Conservation (phyloP, 179 eudicot genomes). For the Carnegiea gigantea region DNA sequence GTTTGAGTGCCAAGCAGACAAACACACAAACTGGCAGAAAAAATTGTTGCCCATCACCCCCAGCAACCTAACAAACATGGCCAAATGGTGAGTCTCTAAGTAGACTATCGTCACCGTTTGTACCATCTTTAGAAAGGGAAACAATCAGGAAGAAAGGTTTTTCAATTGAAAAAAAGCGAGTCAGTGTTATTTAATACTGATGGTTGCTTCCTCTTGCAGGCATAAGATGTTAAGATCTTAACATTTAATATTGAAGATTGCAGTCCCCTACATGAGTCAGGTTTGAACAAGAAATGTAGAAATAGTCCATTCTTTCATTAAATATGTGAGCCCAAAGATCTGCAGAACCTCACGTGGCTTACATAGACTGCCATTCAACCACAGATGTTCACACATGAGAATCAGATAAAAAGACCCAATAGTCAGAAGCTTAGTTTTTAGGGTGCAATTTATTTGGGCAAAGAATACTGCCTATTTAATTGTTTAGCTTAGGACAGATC, state of each 20-base stretch:
- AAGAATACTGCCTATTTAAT: conserved; percentile 13
- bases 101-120: conserved; percentile 16
- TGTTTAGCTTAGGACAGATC: conserved; percentile 18
- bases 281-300: conserved; percentile 28
- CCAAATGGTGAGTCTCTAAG: conserved; percentile 16
- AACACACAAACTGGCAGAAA: conserved; percentile 24
- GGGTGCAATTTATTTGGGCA: conserved; percentile 6
- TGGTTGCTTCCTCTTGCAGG: conserved; percentile 23
- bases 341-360: conserved; percentile 39
- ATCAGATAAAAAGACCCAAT: not conserved
- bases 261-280: conserved; percentile 36
- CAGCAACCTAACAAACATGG: conserved; percentile 19
- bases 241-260: conserved; percentile 25
- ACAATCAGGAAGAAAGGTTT: conserved; percentile 5
- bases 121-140: conserved; percentile 21
- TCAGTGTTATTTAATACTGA: conserved; percentile 9
- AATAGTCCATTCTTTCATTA: conserved; percentile 32
- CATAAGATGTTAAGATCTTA: conserved; percentile 27
- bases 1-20: conserved; percentile 20
- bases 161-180: conserved; percentile 1
- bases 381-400: conserved; percentile 27
- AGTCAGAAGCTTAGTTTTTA: no score
- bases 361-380: conserved; percentile 29
- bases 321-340: conserved; percentile 33
- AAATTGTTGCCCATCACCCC: conserved; percentile 27